Evolutionary conservation across 441 rosid genomes (phyloP).

Genomic region (Aleurites moluccanus): DNA sequence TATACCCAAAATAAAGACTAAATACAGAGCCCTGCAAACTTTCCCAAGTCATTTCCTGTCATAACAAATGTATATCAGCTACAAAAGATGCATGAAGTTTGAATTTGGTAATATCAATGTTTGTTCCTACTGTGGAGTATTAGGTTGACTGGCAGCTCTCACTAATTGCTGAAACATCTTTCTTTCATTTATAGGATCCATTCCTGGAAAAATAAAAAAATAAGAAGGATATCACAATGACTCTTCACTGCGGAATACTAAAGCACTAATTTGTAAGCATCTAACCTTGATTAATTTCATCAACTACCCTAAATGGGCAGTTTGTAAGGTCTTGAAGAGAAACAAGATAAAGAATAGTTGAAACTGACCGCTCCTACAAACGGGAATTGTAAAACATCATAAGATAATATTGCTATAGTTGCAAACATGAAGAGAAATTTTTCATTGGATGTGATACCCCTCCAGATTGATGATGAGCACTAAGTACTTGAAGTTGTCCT

Average conservation of each 20-base stretch:
- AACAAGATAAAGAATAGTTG: constrained; percentile 94
- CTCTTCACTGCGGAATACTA: not conserved
- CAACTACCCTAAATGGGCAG: constrained; percentile 97
- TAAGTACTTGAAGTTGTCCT: constrained; percentile 86
- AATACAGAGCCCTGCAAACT: not conserved
- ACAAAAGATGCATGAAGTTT: not conserved
- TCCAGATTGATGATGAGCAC: constrained; percentile 98
- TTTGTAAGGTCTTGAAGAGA: constrained; percentile 97
- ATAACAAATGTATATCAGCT: not conserved
- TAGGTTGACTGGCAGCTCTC: constrained; percentile 91
- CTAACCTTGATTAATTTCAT: constrained; percentile 97
- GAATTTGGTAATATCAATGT: not conserved
- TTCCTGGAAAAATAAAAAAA: constrained; percentile 47
- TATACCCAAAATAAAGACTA: too few species aligned
- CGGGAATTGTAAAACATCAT: constrained; percentile 6
- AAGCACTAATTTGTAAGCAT: not conserved
- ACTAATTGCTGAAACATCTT: constrained; percentile 99
- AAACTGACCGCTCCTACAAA: constrained; percentile 80
- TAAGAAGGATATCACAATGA: not conserved
- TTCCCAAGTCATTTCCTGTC: not conserved
- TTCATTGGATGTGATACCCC: constrained; percentile 52
- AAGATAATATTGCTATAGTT: constrained; percentile 8
- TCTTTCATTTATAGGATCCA: constrained; percentile 97
- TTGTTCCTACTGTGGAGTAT: constrained; percentile 87
- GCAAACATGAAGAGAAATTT: constrained; percentile 6